Evolutionary conservation across 2,329 filamentous ascomycete species (phyloP).

Genomic region (Alternaria ventricosa): DNA sequence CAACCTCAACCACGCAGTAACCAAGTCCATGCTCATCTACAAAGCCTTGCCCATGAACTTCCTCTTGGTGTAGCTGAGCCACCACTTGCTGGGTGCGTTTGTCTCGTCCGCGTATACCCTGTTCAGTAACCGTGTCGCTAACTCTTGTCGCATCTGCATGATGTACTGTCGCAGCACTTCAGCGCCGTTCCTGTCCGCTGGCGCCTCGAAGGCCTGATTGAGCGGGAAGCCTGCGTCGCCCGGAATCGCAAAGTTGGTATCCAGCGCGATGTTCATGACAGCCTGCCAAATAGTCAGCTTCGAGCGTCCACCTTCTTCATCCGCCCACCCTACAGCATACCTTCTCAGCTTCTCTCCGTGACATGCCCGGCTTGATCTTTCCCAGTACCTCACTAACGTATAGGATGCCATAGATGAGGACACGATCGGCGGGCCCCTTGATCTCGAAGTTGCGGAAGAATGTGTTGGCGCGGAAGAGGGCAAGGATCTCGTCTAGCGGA

Average conservation of each 20-base stretch:
- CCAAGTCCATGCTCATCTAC: slow-evolving; percentile 18
- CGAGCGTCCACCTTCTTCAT: slow-evolving; percentile 42
- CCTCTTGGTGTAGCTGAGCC: slow-evolving; percentile 97
- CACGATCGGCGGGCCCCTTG: slow-evolving; percentile 90
- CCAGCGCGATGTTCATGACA: slow-evolving; percentile 87
- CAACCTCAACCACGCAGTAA: not conserved
- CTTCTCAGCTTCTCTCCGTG: slow-evolving; percentile 70
- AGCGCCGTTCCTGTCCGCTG: slow-evolving; percentile 84
- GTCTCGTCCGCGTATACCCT: slow-evolving; percentile 81
- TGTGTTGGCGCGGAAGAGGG: slow-evolving; percentile 95
- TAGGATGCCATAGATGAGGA: slow-evolving; percentile 95
- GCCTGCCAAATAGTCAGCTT: slow-evolving; percentile 59
- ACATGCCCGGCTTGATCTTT: slow-evolving; percentile 81
- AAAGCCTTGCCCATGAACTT: slow-evolving; percentile 96
- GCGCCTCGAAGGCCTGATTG: slow-evolving; percentile 95
- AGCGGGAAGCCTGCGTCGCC: slow-evolving; percentile 92
- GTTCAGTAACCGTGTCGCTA: slow-evolving; percentile 80
- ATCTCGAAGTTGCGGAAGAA: slow-evolving; percentile 99
- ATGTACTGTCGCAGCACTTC: slow-evolving; percentile 89
- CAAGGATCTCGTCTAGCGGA: slow-evolving; percentile 90
- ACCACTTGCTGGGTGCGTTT: slow-evolving; percentile 77
- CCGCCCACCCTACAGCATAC: slow-evolving; percentile 38
- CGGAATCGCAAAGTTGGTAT: slow-evolving; percentile 90
- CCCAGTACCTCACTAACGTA: slow-evolving; percentile 89
- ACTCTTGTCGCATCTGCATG: slow-evolving; percentile 89